Evolutionary conservation across 306 rosid genomes (phyloP).

Genomic region (Citrullus amarus): DNA sequence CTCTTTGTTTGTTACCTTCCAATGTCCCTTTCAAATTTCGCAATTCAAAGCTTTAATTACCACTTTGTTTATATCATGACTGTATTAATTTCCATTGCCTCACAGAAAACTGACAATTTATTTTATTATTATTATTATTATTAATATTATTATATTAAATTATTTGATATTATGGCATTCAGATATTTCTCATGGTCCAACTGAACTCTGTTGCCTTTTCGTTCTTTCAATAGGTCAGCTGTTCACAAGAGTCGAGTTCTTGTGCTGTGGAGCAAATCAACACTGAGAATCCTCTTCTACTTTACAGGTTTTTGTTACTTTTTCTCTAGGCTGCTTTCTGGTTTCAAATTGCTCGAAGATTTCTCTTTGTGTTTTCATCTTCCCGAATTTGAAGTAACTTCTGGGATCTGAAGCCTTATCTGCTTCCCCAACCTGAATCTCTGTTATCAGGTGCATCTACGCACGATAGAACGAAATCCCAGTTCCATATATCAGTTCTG

Average conservation of each 20-base stretch:
- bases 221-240: slow-evolving; percentile 51
- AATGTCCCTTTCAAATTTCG: slow-evolving; percentile 45
- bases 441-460: not conserved
- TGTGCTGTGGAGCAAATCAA: slow-evolving; percentile 46
- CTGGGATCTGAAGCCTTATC: slow-evolving; percentile 18
- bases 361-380: slow-evolving; percentile 20
- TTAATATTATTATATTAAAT: slow-evolving; percentile 17
- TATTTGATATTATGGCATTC: slow-evolving; percentile 45
- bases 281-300: slow-evolving; percentile 21
- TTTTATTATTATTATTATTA: slow-evolving; percentile 7
- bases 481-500: not conserved
- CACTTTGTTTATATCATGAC: slow-evolving; percentile 20
- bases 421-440: not conserved
- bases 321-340: slow-evolving; percentile 37
- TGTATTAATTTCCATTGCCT: slow-evolving; percentile 20
- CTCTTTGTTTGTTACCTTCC: slow-evolving; percentile 31
- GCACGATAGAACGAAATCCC: not conserved
- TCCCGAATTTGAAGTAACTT: slow-evolving; percentile 3
- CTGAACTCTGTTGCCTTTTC: slow-evolving; percentile 51
- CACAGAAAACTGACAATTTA: slow-evolving; percentile 16
- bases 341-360: slow-evolving; percentile 24
- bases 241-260: slow-evolving; percentile 44
- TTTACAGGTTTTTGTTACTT: slow-evolving; percentile 20
- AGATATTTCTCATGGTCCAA: slow-evolving; percentile 76
- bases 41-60: slow-evolving; percentile 46